Evolutionary conservation across 2,329 filamentous ascomycete species (phyloP), one percentile per base, ranked within the genome.

Genomic region (Fusarium sp.): DNA sequence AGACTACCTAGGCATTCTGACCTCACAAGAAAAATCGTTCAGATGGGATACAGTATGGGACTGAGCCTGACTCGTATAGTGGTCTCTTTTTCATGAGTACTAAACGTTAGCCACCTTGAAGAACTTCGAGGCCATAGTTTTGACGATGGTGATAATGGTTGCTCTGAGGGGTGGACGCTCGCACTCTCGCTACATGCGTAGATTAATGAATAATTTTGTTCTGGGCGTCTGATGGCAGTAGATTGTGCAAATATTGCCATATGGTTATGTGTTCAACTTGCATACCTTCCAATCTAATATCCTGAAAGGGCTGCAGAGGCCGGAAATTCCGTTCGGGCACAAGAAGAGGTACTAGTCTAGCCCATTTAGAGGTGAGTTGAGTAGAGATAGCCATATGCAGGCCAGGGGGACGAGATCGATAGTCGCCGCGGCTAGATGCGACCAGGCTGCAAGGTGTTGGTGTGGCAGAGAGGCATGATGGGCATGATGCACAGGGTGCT

Each of bases 351-450:
- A 49, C 29, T 61, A 44, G 58, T 55, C 12, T 49, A 44, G 33
- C 10, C 8, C 17, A 35, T 50, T 17, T 49, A 47, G 44, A 39
- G 46, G 50, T 31, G 60, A 39, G 50, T 45, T 46, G 39, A 68
- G 38, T 49, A 65, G 54, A 45, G 61, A 69, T 54, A 52, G 60
- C 49, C 42, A 63, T 42, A 58, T 70, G 47, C 44, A 46, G 42
- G 49, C 50, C 22, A 55, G 49, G 68, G 49, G 57, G 39, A 49
- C 42, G 42, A 65, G 62, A 70, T 71, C 59, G 65, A 75, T 75
- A 72, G 72, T 75, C 68, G 57, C 46, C 46, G 56, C 54, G 47
- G 55, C 68, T 71, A 68, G 62, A 65, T 62, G 65, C 53, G 35
- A 53, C 63, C 58, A 63, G 57, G 47, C 57, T 71, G 69, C 65